Evolutionary conservation across 2,329 filamentous ascomycete genomes (phyloP).

Genomic region (Gaeumannomyces sp.): DNA sequence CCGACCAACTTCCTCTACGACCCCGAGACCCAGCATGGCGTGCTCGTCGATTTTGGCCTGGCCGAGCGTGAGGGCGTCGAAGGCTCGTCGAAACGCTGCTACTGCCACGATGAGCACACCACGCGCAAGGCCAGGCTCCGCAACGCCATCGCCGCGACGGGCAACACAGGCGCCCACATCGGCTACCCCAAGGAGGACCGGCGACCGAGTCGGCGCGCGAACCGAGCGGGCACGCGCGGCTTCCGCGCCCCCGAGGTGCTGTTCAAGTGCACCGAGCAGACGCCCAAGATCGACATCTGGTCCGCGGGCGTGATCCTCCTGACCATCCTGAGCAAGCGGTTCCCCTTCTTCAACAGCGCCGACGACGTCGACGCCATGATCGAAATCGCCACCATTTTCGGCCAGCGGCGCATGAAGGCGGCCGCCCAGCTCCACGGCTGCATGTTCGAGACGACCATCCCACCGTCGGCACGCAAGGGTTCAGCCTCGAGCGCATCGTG

Average conservation of each 20-base stretch:
- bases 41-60: conserved; percentile 98
- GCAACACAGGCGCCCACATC: conserved; percentile 32
- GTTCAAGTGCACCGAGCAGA: conserved; percentile 94
- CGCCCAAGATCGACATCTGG: conserved; percentile 93
- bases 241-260: conserved; percentile 96
- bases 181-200: conserved; percentile 88
- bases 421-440: conserved; percentile 82
- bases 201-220: conserved; percentile 80
- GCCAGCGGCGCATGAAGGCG: conserved; percentile 73
- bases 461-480: conserved; percentile 78
- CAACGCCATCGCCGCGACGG: conserved; percentile 41
- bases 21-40: conserved; percentile 69
- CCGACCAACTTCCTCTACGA: conserved; percentile 97
- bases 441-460: conserved; percentile 87
- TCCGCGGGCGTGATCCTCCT: conserved; percentile 93
- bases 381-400: conserved; percentile 94
- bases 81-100: conserved; percentile 58
- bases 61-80: conserved; percentile 79
- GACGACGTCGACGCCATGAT: conserved; percentile 97
- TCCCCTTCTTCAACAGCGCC: conserved; percentile 98
- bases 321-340: conserved; percentile 86
- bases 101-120: conserved; percentile 63
- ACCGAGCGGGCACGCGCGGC: conserved; percentile 88
- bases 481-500: conserved; percentile 87
- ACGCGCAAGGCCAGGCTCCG: conserved; percentile 57